A percentile compares a stretch with the other conserved stretches of the same genome.
These are phyloP conservation scores for Naganishia vishniacii DNA, from an alignment of 768 basidiomycete species.

Conservation along the genomic window DNA sequence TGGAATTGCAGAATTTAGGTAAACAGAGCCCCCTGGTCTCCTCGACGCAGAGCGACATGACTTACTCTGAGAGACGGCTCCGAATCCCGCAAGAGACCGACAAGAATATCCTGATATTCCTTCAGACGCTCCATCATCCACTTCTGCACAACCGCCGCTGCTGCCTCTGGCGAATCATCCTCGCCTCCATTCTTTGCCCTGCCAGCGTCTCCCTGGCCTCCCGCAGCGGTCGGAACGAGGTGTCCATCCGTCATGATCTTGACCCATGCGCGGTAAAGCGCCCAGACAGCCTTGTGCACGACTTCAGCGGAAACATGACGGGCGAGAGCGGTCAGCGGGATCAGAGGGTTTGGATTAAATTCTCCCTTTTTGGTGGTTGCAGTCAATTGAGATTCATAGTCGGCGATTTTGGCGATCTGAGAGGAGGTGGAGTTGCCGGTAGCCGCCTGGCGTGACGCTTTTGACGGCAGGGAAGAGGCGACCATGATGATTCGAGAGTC, in stretches of 20 bases:
- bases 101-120: constrained; percentile 64
- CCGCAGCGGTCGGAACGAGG: constrained; percentile 45
- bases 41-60: constrained; percentile 12
- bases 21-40: neutral
- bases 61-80: constrained; percentile 70
- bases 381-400: constrained; percentile 56
- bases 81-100: constrained; percentile 66
- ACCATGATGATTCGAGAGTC: no score
- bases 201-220: constrained; percentile 21
- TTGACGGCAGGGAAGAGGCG: constrained; percentile 9
- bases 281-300: constrained; percentile 71
- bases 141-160: constrained; percentile 51
- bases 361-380: constrained; percentile 47
- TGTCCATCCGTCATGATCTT: constrained; percentile 59
- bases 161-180: constrained; percentile 29
- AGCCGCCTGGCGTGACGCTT: neutral
- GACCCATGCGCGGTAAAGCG: constrained; percentile 72
- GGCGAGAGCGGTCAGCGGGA: constrained; percentile 65
- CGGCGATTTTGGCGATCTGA: constrained; percentile 28
- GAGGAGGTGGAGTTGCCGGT: constrained; percentile 7
- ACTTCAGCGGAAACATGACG: constrained; percentile 54
- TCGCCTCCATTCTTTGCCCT: constrained; percentile 38
- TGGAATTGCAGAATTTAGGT: neutral
- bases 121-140: constrained; percentile 78
- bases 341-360: constrained; percentile 66